Evolutionary conservation across 371 early-diverging fungal species (phyloP).

Genomic region (Mortierella sp.): DNA sequence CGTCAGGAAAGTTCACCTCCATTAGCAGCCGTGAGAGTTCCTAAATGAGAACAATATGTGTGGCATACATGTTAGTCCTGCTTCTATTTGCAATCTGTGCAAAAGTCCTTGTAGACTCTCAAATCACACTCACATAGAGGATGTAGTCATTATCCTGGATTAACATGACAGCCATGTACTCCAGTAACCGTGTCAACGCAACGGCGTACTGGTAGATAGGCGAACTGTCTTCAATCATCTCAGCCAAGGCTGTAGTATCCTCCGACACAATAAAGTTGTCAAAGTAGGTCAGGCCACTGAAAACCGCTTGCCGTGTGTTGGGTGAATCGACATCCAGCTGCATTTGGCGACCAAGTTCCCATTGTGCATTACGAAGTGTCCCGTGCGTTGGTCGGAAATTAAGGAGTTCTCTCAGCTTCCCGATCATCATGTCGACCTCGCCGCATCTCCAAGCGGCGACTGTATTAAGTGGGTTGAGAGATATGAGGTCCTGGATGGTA

Average conservation of each 20-base stretch:
- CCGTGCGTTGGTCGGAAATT: constrained; percentile 5
- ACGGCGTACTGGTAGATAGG: constrained; percentile 52
- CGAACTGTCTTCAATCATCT: constrained; percentile 45
- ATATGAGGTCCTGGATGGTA: constrained; percentile 52
- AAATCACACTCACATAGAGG: constrained; percentile 36
- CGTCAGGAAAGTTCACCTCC: constrained; percentile 50
- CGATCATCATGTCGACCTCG: constrained; percentile 45
- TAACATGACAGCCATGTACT: constrained; percentile 55
- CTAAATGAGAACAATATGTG: constrained; percentile 13
- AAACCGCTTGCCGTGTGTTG: constrained; percentile 15
- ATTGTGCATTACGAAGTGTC: constrained; percentile 28
- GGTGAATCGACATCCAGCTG: constrained; percentile 22
- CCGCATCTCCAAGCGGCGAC: constrained; percentile 56
- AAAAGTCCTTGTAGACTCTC: too few species aligned
- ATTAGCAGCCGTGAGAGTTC: constrained; percentile 54
- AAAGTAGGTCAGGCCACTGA: constrained; percentile 25
- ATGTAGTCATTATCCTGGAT: constrained; percentile 50
- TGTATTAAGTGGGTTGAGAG: constrained; percentile 51
- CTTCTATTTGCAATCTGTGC: neutral
- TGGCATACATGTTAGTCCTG: neutral
- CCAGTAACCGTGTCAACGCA: constrained; percentile 47
- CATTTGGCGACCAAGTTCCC: constrained; percentile 25
- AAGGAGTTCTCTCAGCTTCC: constrained; percentile 22
- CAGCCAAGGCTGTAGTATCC: constrained; percentile 45
- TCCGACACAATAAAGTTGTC: constrained; percentile 47